Evolutionary conservation across 148 eudicot genomes (phyloP).

Genomic region (Chenopodium quinoa): DNA sequence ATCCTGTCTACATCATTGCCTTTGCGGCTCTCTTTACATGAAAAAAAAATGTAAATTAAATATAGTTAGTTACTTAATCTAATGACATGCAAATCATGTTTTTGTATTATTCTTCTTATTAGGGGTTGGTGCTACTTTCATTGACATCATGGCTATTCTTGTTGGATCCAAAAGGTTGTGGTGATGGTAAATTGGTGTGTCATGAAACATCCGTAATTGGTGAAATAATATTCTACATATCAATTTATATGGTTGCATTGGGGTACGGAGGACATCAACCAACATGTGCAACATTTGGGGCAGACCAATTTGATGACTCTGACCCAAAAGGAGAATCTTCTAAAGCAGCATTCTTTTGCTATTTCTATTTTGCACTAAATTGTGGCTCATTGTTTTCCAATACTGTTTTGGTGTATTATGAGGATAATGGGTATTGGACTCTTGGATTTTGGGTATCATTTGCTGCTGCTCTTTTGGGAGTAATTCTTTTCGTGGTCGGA

Average conservation of each 20-base stretch:
- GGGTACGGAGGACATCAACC: slow-evolving; percentile 99
- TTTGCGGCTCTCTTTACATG: too few species aligned
- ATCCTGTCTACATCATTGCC: too few species aligned
- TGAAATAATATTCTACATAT: slow-evolving; percentile 47
- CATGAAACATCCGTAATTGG: slow-evolving; percentile 36
- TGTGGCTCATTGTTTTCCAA: slow-evolving; percentile 80
- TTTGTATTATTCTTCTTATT: neutral
- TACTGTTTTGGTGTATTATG: slow-evolving; percentile 77
- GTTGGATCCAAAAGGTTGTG: slow-evolving; percentile 75
- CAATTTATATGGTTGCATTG: slow-evolving; percentile 81
- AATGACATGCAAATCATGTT: neutral
- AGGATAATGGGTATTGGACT: slow-evolving; percentile 79
- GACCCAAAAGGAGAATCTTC: slow-evolving; percentile 34
- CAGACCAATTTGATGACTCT: slow-evolving; percentile 76
- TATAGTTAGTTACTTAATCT: neutral
- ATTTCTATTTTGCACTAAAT: slow-evolving; percentile 88
- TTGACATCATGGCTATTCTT: slow-evolving; percentile 62
- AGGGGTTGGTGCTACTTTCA: slow-evolving; percentile 71
- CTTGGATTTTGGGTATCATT: slow-evolving; percentile 68
- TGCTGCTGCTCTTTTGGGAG: slow-evolving; percentile 51
- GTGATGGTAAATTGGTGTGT: slow-evolving; percentile 49
- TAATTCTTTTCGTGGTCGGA: slow-evolving; percentile 49
- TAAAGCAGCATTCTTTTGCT: slow-evolving; percentile 60
- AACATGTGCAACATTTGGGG: slow-evolving; percentile 81
- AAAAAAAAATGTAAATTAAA: too few species aligned